A percentile compares a stretch with the other conserved stretches of the same genome.
These are phyloP conservation scores for Xylaria castorea DNA, from an alignment of 495 filamentous ascomycete species.

Conservation along the genomic window DNA sequence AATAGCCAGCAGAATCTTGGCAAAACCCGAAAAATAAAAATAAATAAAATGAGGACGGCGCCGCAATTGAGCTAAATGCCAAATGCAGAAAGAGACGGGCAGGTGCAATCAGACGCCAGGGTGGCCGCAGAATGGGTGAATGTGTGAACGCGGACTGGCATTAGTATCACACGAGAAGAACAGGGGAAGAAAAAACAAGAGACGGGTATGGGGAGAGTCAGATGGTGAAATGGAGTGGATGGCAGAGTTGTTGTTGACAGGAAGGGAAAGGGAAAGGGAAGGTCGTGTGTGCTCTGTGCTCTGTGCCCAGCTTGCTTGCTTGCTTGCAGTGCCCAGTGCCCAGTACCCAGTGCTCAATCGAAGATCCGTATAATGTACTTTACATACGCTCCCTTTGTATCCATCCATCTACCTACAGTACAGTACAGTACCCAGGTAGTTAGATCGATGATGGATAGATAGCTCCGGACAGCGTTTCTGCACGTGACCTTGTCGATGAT, in stretches of 20 bases:
- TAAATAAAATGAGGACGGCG: slow-evolving; percentile 1
- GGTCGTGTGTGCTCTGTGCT: neutral
- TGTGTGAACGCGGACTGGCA: neutral
- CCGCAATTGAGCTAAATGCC: slow-evolving; percentile 16
- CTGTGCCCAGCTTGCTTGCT: neutral
- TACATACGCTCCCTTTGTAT: neutral
- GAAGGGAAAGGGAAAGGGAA: neutral
- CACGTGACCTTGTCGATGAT: slow-evolving; percentile 40
- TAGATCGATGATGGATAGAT: slow-evolving; percentile 9
- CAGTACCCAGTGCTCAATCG: slow-evolving; percentile 10
- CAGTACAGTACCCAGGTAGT: no score
- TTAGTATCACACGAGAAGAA: neutral
- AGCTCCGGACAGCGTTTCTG: slow-evolving; percentile 22
- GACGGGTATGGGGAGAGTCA: neutral
- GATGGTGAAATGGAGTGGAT: slow-evolving; percentile 5
- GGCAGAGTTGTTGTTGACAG: slow-evolving; percentile 5
- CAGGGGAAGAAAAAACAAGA: neutral
- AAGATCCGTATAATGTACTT: neutral
- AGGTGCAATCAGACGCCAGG: slow-evolving; percentile 14
- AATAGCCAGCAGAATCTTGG: slow-evolving; percentile 30
- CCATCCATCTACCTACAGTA: neutral
- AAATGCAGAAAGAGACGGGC: neutral
- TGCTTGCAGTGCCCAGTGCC: neutral
- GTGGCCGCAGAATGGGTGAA: neutral
- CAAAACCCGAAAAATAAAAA: slow-evolving; percentile 8